phyloP scores from a whole-genome alignment of 148 eudicot genomes.

The Silene conica region DNA sequence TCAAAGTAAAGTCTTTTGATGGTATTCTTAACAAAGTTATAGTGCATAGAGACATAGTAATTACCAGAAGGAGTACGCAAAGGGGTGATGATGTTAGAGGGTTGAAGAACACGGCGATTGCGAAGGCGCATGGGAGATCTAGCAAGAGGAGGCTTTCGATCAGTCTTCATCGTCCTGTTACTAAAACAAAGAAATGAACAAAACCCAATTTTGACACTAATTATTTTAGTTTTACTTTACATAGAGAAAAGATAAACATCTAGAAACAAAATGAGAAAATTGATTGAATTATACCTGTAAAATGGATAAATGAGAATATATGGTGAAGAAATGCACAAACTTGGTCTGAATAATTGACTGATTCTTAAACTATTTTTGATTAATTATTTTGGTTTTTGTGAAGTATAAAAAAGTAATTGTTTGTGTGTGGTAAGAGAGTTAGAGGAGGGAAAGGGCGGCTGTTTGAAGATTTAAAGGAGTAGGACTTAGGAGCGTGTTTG shows the following conservation, averaged over 20 bases:
- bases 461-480: conserved; percentile 13
- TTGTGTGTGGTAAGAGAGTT: neutral
- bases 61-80: conserved; percentile 56
- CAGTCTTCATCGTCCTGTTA: conserved; percentile 55
- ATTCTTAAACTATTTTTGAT: neutral
- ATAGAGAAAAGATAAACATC: neutral
- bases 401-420: neutral
- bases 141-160: conserved; percentile 63
- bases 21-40: no score
- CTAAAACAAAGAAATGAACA: conserved; percentile 2
- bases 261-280: neutral
- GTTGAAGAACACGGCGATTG: conserved; percentile 52
- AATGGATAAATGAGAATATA: neutral
- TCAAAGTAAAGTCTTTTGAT: no score
- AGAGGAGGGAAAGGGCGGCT: conserved; percentile 15
- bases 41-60: no score
- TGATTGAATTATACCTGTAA: neutral
- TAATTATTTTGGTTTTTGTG: neutral
- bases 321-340: conserved; percentile 9
- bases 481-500: no score
- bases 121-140: conserved; percentile 65
- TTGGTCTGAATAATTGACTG: conserved; percentile 4
- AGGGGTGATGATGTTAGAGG: conserved; percentile 30
- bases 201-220: neutral
- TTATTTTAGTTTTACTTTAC: neutral